These are phyloP conservation scores for Sindora glabra DNA, from an alignment of 306 rosid genomes.

Conservation along the genomic window DNA sequence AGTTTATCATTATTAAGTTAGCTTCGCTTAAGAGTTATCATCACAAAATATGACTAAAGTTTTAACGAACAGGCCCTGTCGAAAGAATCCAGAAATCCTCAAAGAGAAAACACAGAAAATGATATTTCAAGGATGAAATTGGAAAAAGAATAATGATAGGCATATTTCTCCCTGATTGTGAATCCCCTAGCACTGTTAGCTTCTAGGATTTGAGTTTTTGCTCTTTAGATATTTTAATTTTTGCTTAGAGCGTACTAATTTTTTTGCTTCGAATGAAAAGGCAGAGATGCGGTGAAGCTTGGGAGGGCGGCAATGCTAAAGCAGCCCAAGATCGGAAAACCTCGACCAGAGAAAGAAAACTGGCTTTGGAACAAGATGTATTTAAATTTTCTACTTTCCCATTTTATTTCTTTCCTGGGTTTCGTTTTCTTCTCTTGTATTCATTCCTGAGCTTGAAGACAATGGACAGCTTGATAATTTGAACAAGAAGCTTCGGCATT, in stretches of 20 bases:
- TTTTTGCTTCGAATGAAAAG: slow-evolving; percentile 38
- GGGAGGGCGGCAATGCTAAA: not conserved
- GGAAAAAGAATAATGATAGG: no score
- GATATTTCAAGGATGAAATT: not conserved
- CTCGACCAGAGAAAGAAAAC: slow-evolving; percentile 45
- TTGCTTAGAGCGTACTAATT: slow-evolving; percentile 22
- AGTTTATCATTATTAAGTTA: slow-evolving; percentile 1
- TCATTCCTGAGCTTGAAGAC: not conserved
- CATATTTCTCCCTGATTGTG: not conserved
- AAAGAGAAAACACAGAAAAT: not conserved
- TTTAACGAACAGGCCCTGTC: slow-evolving; percentile 10
- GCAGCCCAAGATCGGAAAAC: slow-evolving; percentile 30
- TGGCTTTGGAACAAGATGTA: slow-evolving; percentile 82
- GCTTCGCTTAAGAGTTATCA: slow-evolving; percentile 17
- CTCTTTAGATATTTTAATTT: not conserved
- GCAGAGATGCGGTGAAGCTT: slow-evolving; percentile 51
- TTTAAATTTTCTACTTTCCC: not conserved
- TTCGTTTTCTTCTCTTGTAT: not conserved
- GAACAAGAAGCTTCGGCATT: slow-evolving; percentile 81
- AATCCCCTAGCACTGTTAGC: slow-evolving; percentile 9
- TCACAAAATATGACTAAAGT: slow-evolving; percentile 25
- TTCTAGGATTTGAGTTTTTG: slow-evolving; percentile 14
- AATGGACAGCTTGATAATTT: slow-evolving; percentile 70
- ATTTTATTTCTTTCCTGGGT: not conserved
- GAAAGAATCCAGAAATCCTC: slow-evolving; percentile 21